Conservation (phyloP, 2,329 filamentous ascomycete genomes). For the Arthrinium puccinioides region DNA sequence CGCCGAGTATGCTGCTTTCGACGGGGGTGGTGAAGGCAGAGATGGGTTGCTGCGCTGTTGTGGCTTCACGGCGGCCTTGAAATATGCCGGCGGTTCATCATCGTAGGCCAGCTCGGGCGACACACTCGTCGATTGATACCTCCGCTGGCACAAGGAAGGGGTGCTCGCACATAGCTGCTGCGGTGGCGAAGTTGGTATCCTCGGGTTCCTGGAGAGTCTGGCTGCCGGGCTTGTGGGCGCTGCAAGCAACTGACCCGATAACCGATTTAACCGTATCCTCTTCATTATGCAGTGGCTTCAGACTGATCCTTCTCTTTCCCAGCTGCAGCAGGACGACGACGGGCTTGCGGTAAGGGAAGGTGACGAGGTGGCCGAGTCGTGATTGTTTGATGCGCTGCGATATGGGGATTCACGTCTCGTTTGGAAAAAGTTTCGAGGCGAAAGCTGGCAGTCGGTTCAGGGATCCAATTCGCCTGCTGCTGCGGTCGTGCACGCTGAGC, state of each 20-base stretch:
- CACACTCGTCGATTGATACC: slow-evolving; percentile 14
- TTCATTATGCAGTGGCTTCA: slow-evolving; percentile 37
- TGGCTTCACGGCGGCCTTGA: slow-evolving; percentile 1
- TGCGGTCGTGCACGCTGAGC: too few species aligned
- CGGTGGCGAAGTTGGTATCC: slow-evolving; percentile 5
- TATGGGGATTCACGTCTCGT: too few species aligned
- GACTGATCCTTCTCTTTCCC: slow-evolving; percentile 1
- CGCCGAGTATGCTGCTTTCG: slow-evolving; percentile 62
- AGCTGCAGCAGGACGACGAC: slow-evolving; percentile 1
- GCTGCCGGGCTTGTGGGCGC: slow-evolving; percentile 35
- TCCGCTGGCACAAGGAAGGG: slow-evolving; percentile 13
- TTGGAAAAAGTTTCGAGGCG: slow-evolving; percentile 8
- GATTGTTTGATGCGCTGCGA: too few species aligned
- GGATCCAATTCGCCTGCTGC: too few species aligned
- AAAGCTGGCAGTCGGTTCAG: slow-evolving; percentile 4
- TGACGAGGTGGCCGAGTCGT: too few species aligned
- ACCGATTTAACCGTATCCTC: slow-evolving; percentile 53
- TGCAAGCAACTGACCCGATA: slow-evolving; percentile 52
- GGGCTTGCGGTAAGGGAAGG: too few species aligned
- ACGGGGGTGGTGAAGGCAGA: slow-evolving; percentile 65
- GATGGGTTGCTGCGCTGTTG: slow-evolving; percentile 14
- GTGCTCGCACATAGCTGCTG: slow-evolving; percentile 5
- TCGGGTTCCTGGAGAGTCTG: slow-evolving; percentile 5
- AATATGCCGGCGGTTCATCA: slow-evolving; percentile 7
- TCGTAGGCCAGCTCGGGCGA: slow-evolving; percentile 13